A percentile compares a stretch with the other conserved stretches of the same genome.
phyloP scores from a whole-genome alignment of 73 alveolate species.

The Paramecium sonneborni region DNA sequence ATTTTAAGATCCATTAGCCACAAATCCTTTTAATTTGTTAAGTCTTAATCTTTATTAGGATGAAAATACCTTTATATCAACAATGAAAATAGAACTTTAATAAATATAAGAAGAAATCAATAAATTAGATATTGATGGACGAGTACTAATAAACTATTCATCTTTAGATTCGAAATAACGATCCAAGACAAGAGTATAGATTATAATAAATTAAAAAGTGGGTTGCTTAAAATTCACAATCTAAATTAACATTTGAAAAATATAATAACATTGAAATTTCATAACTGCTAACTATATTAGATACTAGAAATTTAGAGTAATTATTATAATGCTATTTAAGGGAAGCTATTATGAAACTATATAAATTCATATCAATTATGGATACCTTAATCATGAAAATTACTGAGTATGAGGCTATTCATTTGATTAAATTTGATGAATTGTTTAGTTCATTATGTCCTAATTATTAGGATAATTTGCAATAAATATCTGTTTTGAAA shows the following conservation, averaged over 20 bases:
- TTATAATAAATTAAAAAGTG: conserved; percentile 23
- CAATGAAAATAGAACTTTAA: background rate
- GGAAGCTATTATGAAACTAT: background rate
- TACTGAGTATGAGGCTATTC: conserved; percentile 14
- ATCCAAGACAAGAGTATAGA: conserved; percentile 26
- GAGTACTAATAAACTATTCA: background rate
- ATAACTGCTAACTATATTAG: background rate
- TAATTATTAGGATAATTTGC: background rate
- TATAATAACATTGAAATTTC: background rate
- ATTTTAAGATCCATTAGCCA: conserved; percentile 7
- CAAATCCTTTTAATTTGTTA: conserved; percentile 29
- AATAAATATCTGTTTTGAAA: background rate
- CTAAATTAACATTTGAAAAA: background rate
- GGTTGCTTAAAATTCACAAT: conserved; percentile 5
- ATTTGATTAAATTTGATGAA: conserved; percentile 40
- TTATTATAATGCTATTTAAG: background rate
- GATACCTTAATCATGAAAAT: background rate
- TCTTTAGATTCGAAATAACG: conserved; percentile 16
- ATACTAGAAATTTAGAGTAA: background rate
- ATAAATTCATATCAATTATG: background rate
- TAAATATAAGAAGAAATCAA: conserved; percentile 16
- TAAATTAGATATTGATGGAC: conserved; percentile 46
- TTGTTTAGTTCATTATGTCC: background rate
- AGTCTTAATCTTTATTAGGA: background rate
- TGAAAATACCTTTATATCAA: conserved; percentile 10